Evolutionary conservation across 192 early-diverging fungal genomes (phyloP).

Genomic region (Chytriomyces sp.): DNA sequence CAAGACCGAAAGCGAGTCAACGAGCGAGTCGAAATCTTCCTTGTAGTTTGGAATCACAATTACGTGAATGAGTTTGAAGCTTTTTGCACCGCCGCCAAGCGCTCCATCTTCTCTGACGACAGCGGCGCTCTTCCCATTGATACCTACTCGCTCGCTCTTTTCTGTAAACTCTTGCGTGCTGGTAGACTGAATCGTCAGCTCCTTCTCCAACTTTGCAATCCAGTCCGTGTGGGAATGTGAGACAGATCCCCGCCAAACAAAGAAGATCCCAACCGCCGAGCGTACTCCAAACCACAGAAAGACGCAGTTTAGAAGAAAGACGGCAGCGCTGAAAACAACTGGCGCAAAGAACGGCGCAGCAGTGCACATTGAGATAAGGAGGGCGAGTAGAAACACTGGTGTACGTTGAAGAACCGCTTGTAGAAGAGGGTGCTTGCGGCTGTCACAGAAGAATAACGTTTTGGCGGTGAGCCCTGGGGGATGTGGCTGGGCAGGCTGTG

Average conservation of each 20-base stretch:
- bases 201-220: neutral
- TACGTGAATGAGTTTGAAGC: conserved; percentile 42
- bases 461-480: neutral
- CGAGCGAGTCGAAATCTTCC: conserved; percentile 55
- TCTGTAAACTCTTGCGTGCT: no score
- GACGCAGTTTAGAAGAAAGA: neutral
- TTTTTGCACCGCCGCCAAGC: no score
- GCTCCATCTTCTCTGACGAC: no score
- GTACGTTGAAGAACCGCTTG: neutral
- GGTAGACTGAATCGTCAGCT: neutral
- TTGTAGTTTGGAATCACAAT: conserved; percentile 66
- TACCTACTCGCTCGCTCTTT: no score
- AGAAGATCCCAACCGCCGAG: neutral
- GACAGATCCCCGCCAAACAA: neutral
- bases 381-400: neutral
- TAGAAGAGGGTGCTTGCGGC: neutral
- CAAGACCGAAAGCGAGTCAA: conserved; percentile 57
- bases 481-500: neutral
- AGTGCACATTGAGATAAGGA: neutral
- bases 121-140: no score
- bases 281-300: neutral
- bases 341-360: neutral
- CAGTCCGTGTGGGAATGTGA: conserved; percentile 4
- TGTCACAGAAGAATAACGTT: no score
- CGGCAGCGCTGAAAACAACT: neutral